phyloP scores from a whole-genome alignment of 1,284 basidiomycete species.

The Rhodotorula sp. region DNA sequence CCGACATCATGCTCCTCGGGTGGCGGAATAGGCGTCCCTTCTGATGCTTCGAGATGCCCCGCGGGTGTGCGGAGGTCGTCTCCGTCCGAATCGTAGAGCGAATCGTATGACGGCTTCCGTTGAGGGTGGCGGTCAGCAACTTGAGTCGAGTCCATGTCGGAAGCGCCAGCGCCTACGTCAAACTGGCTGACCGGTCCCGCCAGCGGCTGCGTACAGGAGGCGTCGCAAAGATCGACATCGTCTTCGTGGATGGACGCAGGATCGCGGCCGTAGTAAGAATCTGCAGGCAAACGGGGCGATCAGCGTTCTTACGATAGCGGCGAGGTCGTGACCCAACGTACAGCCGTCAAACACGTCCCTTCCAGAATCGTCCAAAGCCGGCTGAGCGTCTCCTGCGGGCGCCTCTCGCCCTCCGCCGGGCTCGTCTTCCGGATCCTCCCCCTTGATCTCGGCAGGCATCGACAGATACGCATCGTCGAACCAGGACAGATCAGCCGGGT shows the following conservation, averaged over 20 bases:
- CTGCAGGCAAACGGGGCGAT: not conserved
- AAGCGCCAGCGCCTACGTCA: too few relatives aligned
- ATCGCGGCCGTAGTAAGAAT: slow-evolving; percentile 32
- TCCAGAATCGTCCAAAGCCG: slow-evolving; percentile 52
- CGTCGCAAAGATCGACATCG: slow-evolving; percentile 1
- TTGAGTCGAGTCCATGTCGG: too few relatives aligned
- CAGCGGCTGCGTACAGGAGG: not conserved
- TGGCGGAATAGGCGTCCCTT: too few relatives aligned
- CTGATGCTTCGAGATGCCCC: too few relatives aligned
- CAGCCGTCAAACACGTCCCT: slow-evolving; percentile 31
- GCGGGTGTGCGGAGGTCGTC: too few relatives aligned
- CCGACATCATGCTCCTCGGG: too few relatives aligned
- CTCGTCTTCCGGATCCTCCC: slow-evolving; percentile 27
- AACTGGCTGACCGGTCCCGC: too few relatives aligned
- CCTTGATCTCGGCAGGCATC: slow-evolving; percentile 20
- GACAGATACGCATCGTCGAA: slow-evolving; percentile 91
- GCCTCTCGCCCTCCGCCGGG: slow-evolving; percentile 20
- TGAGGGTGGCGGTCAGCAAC: too few relatives aligned
- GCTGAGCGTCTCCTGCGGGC: slow-evolving; percentile 57
- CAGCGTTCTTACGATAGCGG: not conserved
- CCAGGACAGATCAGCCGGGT: slow-evolving; percentile 94
- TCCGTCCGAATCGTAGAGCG: too few relatives aligned
- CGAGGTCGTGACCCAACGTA: not conserved
- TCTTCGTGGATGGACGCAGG: slow-evolving; percentile 24
- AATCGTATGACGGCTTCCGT: too few relatives aligned